phyloP scores from a whole-genome alignment of 306 rosid species.

The Fragaria nilgerrensis region DNA sequence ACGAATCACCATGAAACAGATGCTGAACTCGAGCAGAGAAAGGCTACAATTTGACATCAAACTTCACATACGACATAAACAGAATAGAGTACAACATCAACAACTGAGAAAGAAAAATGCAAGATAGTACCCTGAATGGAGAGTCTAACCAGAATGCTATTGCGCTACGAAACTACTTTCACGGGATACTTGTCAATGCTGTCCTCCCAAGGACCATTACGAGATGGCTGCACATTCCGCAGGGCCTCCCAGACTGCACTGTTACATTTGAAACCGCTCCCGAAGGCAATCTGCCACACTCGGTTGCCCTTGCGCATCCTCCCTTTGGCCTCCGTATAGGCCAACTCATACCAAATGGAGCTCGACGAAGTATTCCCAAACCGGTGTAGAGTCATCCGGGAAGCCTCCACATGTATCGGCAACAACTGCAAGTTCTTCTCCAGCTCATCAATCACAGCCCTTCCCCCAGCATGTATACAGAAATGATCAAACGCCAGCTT shows the following conservation, averaged over 20 bases:
- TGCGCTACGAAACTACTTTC: constrained; percentile 39
- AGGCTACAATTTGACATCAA: constrained; percentile 23
- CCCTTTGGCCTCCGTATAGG: constrained; percentile 69
- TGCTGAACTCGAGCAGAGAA: constrained; percentile 7
- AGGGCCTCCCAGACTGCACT: constrained; percentile 85
- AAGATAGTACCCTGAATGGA: constrained; percentile 28
- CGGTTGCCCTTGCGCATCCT: constrained; percentile 66
- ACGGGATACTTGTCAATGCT: constrained; percentile 69
- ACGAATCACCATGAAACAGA: constrained; percentile 20
- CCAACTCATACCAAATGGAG: constrained; percentile 80
- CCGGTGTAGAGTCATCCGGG: constrained; percentile 75
- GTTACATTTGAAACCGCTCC: constrained; percentile 78
- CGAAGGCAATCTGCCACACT: constrained; percentile 87
- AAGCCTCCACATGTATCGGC: constrained; percentile 73
- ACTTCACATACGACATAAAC: constrained; percentile 17
- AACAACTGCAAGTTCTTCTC: constrained; percentile 71
- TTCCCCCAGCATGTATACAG: constrained; percentile 77
- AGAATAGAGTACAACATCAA: constrained; percentile 27
- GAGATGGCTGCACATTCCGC: constrained; percentile 52
- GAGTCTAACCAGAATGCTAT: constrained; percentile 21
- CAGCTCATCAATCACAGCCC: constrained; percentile 82
- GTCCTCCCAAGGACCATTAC: constrained; percentile 75
- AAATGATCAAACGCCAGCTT: constrained; percentile 78
- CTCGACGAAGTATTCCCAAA: constrained; percentile 84
- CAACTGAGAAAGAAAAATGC: background rate